These are phyloP conservation scores for Globisporangium sylvaticum DNA, from an alignment of 352 stramenopile species.

Conservation along the genomic window DNA sequence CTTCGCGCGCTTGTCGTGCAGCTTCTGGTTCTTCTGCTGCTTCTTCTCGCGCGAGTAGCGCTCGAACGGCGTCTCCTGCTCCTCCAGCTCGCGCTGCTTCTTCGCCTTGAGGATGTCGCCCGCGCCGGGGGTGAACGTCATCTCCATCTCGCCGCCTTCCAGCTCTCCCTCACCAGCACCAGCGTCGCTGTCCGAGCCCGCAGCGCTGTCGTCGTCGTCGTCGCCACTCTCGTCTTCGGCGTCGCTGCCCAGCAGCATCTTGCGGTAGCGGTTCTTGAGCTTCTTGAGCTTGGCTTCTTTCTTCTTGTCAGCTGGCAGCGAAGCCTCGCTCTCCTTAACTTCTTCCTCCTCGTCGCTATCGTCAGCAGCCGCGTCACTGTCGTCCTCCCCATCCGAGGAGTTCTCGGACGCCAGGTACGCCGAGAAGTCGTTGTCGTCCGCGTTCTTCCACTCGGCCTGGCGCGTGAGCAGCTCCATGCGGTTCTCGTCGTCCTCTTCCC, in stretches of 20 bases:
- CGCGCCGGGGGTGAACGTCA: conserved; percentile 74
- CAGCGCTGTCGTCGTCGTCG: conserved; percentile 19
- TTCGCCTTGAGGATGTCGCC: conserved; percentile 70
- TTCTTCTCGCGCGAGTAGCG: conserved; percentile 85
- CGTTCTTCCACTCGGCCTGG: conserved; percentile 74
- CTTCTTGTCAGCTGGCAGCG: conserved; percentile 32
- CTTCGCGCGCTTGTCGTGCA: conserved; percentile 64
- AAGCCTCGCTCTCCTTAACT: conserved; percentile 20
- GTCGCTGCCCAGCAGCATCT: conserved; percentile 72
- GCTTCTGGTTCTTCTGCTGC: conserved; percentile 79
- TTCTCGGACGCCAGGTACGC: conserved; percentile 91
- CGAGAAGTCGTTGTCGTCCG: conserved; percentile 91
- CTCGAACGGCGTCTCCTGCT: conserved; percentile 82
- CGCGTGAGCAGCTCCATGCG: conserved; percentile 84
- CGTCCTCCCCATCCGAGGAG: conserved; percentile 52
- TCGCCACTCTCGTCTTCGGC: conserved; percentile 57
- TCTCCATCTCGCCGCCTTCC: conserved; percentile 70
- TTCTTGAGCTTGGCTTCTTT: conserved; percentile 72
- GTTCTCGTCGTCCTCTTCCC: conserved; percentile 93
- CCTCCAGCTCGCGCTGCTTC: conserved; percentile 69
- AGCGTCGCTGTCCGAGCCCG: conserved; percentile 16
- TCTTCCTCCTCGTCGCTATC: conserved; percentile 40
- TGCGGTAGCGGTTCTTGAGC: conserved; percentile 76
- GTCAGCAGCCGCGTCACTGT: conserved; percentile 29
- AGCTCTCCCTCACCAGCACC: conserved; percentile 12